Percentiles rank a stretch among this genome's conserved stretches.
Evolutionary conservation across 2,329 filamentous ascomycete genomes (phyloP).

Genomic region (Talaromyces amestolkiae): DNA sequence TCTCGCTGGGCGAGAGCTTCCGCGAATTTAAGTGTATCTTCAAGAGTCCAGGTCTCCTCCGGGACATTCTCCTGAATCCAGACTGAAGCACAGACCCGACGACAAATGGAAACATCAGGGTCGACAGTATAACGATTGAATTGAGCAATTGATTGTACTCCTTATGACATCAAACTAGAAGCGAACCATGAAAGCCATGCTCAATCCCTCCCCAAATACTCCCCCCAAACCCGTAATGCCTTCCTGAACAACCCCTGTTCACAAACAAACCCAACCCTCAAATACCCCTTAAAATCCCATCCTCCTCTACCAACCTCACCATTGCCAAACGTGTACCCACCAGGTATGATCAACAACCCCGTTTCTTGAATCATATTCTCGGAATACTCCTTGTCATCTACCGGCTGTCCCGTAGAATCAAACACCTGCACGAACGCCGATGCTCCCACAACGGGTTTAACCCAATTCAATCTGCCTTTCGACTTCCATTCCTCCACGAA

Average conservation of each 20-base stretch:
- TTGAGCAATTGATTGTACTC: constrained; percentile 37
- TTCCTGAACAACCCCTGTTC: not conserved
- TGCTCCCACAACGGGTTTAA: not conserved
- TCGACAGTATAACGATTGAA: constrained; percentile 48
- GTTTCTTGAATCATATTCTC: not conserved
- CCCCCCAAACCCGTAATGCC: not conserved
- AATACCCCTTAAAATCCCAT: constrained; percentile 1
- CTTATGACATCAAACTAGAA: no score
- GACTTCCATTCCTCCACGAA: not conserved
- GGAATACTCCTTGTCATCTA: not conserved
- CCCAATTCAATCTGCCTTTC: not conserved
- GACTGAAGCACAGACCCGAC: constrained; percentile 70
- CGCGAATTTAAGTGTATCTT: constrained; percentile 64
- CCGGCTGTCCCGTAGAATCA: not conserved
- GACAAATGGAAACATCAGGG: constrained; percentile 56
- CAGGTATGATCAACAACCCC: not conserved
- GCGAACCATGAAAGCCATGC: no score
- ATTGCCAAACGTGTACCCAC: not conserved
- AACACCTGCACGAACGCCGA: not conserved
- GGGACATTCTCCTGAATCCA: constrained; percentile 64
- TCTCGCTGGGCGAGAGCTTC: constrained; percentile 66
- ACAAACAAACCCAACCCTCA: not conserved
- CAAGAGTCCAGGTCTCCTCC: constrained; percentile 62
- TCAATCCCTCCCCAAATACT: not conserved
- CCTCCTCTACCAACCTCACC: not conserved